Evolutionary conservation across 2,329 filamentous ascomycete species (phyloP).

Genomic region (Nigrograna mackinnonii): DNA sequence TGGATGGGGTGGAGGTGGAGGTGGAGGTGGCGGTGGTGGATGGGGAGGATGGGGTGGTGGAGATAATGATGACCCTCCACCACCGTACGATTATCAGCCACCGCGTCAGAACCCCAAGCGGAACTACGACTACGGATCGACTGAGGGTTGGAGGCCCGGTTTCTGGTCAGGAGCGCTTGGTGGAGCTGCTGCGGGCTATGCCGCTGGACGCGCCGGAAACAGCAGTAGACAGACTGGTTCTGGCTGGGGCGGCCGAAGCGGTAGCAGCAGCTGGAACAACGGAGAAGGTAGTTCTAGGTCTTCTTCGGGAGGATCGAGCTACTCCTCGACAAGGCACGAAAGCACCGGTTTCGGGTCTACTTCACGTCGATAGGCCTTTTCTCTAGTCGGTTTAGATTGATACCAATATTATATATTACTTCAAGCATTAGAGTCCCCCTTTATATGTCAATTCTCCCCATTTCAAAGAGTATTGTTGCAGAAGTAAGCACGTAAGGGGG

Average conservation of each 20-base stretch:
- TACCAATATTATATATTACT: conserved; percentile 21
- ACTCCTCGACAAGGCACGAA: conserved; percentile 59
- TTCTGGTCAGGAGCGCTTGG: conserved; percentile 73
- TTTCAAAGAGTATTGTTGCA: too few relatives aligned
- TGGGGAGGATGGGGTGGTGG: conserved; percentile 30
- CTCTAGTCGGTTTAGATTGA: conserved; percentile 28
- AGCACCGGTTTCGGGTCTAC: conserved; percentile 77
- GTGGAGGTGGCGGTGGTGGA: conserved; percentile 47
- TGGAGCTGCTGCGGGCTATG: conserved; percentile 71
- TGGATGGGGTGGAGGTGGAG: conserved; percentile 44
- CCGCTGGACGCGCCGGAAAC: conserved; percentile 54
- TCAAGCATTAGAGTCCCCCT: too few relatives aligned
- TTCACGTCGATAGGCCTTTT: conserved; percentile 38
- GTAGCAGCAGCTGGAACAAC: conserved; percentile 35
- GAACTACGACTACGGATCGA: conserved; percentile 2
- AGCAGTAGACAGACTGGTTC: conserved; percentile 45
- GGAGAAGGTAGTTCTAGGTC: conserved; percentile 38
- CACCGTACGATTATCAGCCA: conserved; percentile 49
- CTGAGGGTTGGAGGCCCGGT: conserved; percentile 67
- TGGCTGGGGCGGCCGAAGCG: conserved; percentile 29
- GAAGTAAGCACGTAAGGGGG: too few relatives aligned
- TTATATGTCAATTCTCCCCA: too few relatives aligned
- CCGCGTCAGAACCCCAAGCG: conserved; percentile 19
- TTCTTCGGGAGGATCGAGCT: conserved; percentile 34
- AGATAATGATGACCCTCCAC: conserved; percentile 49